Evolutionary conservation across 306 rosid genomes (phyloP).

Genomic region (Quercus bicolor): DNA sequence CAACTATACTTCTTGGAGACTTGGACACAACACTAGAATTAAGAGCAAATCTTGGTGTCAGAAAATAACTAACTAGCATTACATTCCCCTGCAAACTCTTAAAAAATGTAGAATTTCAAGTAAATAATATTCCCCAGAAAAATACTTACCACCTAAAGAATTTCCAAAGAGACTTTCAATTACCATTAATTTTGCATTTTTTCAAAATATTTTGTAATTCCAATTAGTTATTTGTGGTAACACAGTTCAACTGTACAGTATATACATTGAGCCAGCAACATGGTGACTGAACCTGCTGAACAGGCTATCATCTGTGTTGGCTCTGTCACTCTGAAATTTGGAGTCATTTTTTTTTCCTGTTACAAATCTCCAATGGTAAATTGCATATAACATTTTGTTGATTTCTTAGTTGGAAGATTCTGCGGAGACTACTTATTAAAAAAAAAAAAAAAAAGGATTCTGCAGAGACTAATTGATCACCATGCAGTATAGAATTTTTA

Average conservation of each 20-base stretch:
- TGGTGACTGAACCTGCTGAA: not conserved
- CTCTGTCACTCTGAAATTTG: not conserved
- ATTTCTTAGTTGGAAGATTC: conserved; percentile 9
- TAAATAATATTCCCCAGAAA: not conserved
- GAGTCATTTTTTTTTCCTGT: not conserved
- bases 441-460: not conserved
- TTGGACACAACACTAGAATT: not conserved
- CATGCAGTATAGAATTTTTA: not conserved
- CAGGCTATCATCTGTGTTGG: not conserved
- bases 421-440: no score
- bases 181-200: not conserved
- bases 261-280: not conserved
- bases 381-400: not conserved
- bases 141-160: not conserved
- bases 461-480: not conserved
- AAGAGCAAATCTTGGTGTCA: not conserved
- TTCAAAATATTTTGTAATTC: not conserved
- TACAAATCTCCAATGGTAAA: not conserved
- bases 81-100: not conserved
- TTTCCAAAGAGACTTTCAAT: not conserved
- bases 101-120: no score
- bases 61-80: not conserved
- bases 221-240: not conserved
- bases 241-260: not conserved
- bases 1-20: not conserved